These are phyloP conservation scores for Ustilago loliicola DNA, from an alignment of 1,284 basidiomycete species.

Conservation along the genomic window DNA sequence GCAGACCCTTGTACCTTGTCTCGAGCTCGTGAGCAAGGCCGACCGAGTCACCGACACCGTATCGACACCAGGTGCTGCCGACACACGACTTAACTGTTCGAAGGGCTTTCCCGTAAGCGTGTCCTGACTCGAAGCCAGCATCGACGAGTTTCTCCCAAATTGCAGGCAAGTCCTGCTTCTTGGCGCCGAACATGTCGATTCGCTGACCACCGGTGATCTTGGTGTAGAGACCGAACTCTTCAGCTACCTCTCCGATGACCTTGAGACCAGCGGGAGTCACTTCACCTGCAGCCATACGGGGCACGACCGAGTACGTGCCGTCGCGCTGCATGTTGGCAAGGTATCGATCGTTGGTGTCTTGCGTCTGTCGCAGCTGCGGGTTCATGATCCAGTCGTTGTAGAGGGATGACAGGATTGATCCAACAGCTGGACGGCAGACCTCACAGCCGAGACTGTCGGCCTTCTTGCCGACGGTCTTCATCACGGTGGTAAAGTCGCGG, in stretches of 20 bases:
- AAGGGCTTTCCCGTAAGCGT: conserved; percentile 79
- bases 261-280: conserved; percentile 80
- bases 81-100: conserved; percentile 78
- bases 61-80: conserved; percentile 79
- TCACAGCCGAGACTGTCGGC: conserved; percentile 78
- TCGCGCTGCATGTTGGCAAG: conserved; percentile 83
- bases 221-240: conserved; percentile 78
- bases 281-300: conserved; percentile 79
- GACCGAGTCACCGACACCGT: conserved; percentile 82
- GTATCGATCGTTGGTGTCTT: conserved; percentile 79
- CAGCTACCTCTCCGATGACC: conserved; percentile 79
- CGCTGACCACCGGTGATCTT: conserved; percentile 74
- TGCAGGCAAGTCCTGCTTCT: conserved; percentile 80
- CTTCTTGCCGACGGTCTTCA: conserved; percentile 75
- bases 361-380: conserved; percentile 78
- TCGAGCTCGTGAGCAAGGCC: conserved; percentile 81
- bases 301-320: conserved; percentile 81
- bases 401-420: conserved; percentile 78
- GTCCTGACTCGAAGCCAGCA: conserved; percentile 82
- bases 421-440: conserved; percentile 80
- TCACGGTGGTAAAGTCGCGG: conserved; percentile 76
- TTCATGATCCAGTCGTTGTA: conserved; percentile 80
- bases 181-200: conserved; percentile 81
- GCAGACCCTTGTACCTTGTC: conserved; percentile 80
- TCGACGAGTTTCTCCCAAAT: conserved; percentile 80